These are phyloP conservation scores for Alternaria sp. DNA, from an alignment of 2,329 filamentous ascomycete genomes.

Conservation along the genomic window DNA sequence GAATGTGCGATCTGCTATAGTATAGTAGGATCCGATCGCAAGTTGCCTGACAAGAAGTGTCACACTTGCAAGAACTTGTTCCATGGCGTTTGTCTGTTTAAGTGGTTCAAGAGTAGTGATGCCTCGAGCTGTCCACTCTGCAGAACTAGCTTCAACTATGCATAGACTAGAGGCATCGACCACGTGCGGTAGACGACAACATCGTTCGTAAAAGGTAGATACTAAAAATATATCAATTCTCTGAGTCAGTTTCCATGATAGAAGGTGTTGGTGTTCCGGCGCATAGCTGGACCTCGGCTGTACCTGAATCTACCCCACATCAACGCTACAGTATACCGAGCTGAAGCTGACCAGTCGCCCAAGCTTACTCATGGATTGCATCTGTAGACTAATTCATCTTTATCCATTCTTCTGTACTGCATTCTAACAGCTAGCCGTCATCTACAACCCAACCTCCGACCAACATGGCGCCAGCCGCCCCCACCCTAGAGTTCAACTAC, in stretches of 20 bases:
- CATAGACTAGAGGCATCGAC: constrained; percentile 23
- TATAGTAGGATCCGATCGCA: constrained; percentile 86
- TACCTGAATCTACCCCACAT: constrained; percentile 9
- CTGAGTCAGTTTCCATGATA: not conserved
- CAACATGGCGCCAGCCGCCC: not conserved
- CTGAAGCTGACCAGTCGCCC: not conserved
- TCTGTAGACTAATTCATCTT: not conserved
- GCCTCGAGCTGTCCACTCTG: constrained; percentile 92
- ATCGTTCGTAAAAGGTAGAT: not conserved
- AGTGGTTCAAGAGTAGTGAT: constrained; percentile 96
- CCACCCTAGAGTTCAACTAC: constrained; percentile 36
- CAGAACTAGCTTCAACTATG: constrained; percentile 80
- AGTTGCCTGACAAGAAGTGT: constrained; percentile 90
- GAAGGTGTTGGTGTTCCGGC: not conserved
- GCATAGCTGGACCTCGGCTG: constrained; percentile 5
- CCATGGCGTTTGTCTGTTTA: constrained; percentile 87
- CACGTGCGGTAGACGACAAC: too few species aligned
- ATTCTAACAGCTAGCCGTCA: rapidly evolving
- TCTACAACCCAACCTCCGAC: not conserved
- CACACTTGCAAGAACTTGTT: constrained; percentile 93
- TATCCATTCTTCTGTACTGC: not conserved
- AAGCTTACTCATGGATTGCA: not conserved
- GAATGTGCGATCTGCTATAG: constrained; percentile 98
- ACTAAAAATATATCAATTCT: not conserved
- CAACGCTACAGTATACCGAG: constrained; percentile 3